Conservation (phyloP, 2,329 filamentous ascomycete species). For the Penicillium sumatraense region DNA sequence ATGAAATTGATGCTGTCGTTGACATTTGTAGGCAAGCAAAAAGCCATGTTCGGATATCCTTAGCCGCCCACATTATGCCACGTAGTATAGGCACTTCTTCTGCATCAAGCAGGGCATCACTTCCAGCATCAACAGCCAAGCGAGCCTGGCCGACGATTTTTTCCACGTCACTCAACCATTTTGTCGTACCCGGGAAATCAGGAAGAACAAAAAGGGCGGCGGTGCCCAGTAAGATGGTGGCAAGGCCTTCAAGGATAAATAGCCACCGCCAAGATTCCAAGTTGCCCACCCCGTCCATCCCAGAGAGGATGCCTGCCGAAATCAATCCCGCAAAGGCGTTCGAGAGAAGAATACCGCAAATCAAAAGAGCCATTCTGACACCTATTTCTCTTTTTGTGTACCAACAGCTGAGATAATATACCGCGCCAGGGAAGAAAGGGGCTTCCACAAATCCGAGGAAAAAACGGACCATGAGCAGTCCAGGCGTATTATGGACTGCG, state of each 20-base stretch:
- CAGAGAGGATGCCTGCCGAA: slow-evolving; percentile 17
- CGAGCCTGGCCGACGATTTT: slow-evolving; percentile 14
- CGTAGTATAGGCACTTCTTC: slow-evolving; percentile 15
- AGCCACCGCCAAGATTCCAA: slow-evolving; percentile 53
- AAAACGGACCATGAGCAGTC: slow-evolving; percentile 40
- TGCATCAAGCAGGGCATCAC: slow-evolving; percentile 12
- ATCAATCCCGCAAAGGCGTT: slow-evolving; percentile 21
- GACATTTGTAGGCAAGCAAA: slow-evolving; percentile 19
- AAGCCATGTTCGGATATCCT: slow-evolving; percentile 15
- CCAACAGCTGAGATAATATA: slow-evolving; percentile 68
- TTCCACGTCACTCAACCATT: slow-evolving; percentile 15
- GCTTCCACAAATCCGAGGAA: slow-evolving; percentile 40
- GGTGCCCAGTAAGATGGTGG: slow-evolving; percentile 46
- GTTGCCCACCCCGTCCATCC: slow-evolving; percentile 12
- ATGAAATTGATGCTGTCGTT: slow-evolving; percentile 18
- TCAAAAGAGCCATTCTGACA: slow-evolving; percentile 28
- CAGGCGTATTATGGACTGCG: slow-evolving; percentile 41
- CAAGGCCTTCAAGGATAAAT: slow-evolving; percentile 60
- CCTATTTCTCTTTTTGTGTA: slow-evolving; percentile 65
- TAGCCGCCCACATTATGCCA: slow-evolving; percentile 14
- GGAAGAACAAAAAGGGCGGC: slow-evolving; percentile 46
- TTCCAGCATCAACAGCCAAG: slow-evolving; percentile 14
- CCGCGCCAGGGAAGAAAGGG: slow-evolving; percentile 63
- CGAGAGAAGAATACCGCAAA: slow-evolving; percentile 17
- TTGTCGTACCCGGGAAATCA: slow-evolving; percentile 16